These are phyloP conservation scores for Talaromyces verruculosus DNA, from an alignment of 2,329 filamentous ascomycete genomes.

Conservation along the genomic window DNA sequence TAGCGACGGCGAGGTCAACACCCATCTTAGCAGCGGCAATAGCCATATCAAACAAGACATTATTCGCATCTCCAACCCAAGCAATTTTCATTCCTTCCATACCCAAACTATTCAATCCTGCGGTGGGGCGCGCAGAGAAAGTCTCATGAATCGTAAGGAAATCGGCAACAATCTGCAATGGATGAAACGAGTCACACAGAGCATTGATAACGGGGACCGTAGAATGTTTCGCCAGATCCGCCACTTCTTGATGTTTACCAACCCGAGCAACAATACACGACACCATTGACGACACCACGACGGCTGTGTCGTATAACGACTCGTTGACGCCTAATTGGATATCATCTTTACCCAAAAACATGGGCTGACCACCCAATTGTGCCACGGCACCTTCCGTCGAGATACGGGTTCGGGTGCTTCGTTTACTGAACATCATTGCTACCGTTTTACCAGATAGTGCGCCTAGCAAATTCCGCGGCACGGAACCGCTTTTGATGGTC, in stretches of 20 bases:
- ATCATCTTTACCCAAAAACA: slow-evolving; percentile 95
- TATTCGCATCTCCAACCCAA: slow-evolving; percentile 96
- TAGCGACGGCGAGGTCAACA: slow-evolving; percentile 81
- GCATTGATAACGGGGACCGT: slow-evolving; percentile 82
- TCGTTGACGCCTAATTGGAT: slow-evolving; percentile 96
- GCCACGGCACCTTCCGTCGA: slow-evolving; percentile 89
- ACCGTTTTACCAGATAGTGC: slow-evolving; percentile 74
- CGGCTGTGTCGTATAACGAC: slow-evolving; percentile 85
- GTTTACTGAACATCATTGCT: slow-evolving; percentile 96
- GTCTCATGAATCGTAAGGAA: slow-evolving; percentile 85
- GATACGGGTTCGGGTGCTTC: slow-evolving; percentile 87
- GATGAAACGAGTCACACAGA: slow-evolving; percentile 87
- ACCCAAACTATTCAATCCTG: slow-evolving; percentile 56
- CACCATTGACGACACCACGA: slow-evolving; percentile 92
- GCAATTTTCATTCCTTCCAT: slow-evolving; percentile 85
- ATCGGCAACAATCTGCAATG: slow-evolving; percentile 90
- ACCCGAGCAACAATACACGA: slow-evolving; percentile 80
- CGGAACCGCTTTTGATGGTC: slow-evolving; percentile 68
- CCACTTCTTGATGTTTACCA: slow-evolving; percentile 72
- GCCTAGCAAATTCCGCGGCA: slow-evolving; percentile 59
- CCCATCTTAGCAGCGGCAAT: slow-evolving; percentile 86
- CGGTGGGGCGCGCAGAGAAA: slow-evolving; percentile 55
- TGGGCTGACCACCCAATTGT: slow-evolving; percentile 86
- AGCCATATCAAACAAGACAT: slow-evolving; percentile 90
- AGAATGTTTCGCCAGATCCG: slow-evolving; percentile 68